Conservation (phyloP, 192 early-diverging fungal genomes). For the Entomortierella beljakovae region DNA sequence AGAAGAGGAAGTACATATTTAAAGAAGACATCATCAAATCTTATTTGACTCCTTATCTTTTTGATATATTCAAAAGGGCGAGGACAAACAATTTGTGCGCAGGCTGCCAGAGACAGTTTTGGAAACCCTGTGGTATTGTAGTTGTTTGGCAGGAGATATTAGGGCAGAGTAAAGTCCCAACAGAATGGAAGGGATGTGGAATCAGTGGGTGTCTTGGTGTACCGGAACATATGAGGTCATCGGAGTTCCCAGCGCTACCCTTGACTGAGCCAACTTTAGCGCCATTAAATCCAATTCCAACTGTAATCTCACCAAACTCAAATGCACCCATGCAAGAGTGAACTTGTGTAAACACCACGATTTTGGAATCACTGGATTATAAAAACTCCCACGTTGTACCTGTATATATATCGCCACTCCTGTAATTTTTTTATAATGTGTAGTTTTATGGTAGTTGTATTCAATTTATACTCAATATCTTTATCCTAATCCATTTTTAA, state of each 20-base stretch:
- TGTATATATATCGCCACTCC: too few relatives aligned
- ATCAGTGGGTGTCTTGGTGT: conserved; percentile 31
- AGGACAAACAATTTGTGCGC: conserved; percentile 26
- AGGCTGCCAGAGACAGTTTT: conserved; percentile 30
- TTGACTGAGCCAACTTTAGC: background rate
- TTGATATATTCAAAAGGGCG: conserved; percentile 25
- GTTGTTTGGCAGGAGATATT: conserved; percentile 43
- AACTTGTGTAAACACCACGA: too few relatives aligned
- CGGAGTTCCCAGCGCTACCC: background rate
- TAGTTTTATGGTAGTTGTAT: too few relatives aligned
- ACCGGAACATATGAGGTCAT: conserved; percentile 17
- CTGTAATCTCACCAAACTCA: background rate
- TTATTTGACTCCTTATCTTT: conserved; percentile 39
- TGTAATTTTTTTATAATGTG: too few relatives aligned
- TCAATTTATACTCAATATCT: too few relatives aligned
- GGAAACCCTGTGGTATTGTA: conserved; percentile 36
- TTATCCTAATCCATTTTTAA: too few relatives aligned
- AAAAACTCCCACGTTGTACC: too few relatives aligned
- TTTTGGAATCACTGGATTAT: too few relatives aligned
- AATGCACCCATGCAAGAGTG: too few relatives aligned
- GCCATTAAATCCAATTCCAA: background rate
- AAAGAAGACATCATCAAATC: conserved; percentile 30
- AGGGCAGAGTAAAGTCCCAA: conserved; percentile 29
- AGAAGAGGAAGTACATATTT: conserved; percentile 7
- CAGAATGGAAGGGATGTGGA: conserved; percentile 49